Evolutionary conservation across 2,329 filamentous ascomycete species (phyloP).

Genomic region (Byssoonygena ceratinophila): DNA sequence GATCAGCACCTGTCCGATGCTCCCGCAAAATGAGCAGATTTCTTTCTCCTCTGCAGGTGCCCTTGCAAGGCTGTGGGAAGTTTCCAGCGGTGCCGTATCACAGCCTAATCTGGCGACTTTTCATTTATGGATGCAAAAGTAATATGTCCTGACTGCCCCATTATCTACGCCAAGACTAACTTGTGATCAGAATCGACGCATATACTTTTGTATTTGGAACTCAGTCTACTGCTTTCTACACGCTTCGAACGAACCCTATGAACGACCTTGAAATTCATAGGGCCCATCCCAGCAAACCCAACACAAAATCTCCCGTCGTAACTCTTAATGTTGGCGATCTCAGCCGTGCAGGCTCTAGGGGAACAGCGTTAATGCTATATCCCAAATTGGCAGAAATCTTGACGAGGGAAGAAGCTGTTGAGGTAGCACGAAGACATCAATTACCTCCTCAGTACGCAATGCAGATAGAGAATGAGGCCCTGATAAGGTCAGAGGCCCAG

Average conservation of each 20-base stretch:
- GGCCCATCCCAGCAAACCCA: constrained; percentile 32
- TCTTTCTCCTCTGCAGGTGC: constrained; percentile 33
- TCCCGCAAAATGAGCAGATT: background rate
- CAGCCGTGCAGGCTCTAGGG: constrained; percentile 23
- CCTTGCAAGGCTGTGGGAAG: constrained; percentile 36
- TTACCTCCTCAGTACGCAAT: constrained; percentile 33
- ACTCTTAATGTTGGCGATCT: constrained; percentile 28
- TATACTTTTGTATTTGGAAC: constrained; percentile 37
- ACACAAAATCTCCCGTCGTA: constrained; percentile 36
- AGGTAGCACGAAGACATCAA: constrained; percentile 31
- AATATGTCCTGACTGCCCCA: constrained; percentile 12
- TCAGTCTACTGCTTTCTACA: constrained; percentile 36
- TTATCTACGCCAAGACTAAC: constrained; percentile 16
- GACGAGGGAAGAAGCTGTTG: constrained; percentile 38
- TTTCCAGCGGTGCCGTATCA: constrained; percentile 36
- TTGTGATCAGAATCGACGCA: constrained; percentile 27
- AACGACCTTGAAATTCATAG: constrained; percentile 36
- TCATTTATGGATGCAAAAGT: constrained; percentile 36
- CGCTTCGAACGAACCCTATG: constrained; percentile 33
- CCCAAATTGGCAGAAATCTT: constrained; percentile 42
- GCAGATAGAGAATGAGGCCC: constrained; percentile 36
- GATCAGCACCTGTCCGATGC: constrained; percentile 20
- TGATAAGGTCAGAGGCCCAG: constrained; percentile 36
- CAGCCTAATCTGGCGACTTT: constrained; percentile 27
- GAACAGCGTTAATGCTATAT: constrained; percentile 37